Percentiles rank a stretch among this genome's conserved stretches.
These are phyloP conservation scores for Isoetes engelmannii DNA, from an alignment of 83 land plant species.

Conservation along the genomic window DNA sequence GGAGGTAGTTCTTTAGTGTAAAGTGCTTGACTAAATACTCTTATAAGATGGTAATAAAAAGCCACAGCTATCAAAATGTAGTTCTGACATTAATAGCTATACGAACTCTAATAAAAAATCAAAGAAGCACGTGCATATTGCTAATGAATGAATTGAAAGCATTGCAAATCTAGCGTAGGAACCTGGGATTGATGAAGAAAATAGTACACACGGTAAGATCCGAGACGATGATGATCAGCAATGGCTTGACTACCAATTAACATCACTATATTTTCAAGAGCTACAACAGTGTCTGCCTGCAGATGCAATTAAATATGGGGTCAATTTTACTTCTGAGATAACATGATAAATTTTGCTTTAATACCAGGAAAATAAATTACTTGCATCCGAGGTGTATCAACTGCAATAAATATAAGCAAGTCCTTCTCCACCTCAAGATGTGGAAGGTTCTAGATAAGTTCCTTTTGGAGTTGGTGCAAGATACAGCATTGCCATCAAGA, in stretches of 20 bases:
- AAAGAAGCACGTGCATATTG: not conserved
- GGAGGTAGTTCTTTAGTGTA: too few species aligned
- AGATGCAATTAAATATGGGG: conserved; percentile 11
- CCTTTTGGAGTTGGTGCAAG: conserved; percentile 21
- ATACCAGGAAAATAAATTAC: conserved; percentile 25
- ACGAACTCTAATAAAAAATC: not conserved
- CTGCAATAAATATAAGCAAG: conserved; percentile 61
- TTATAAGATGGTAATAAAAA: too few species aligned
- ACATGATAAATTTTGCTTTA: too few species aligned
- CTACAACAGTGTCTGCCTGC: conserved; percentile 64
- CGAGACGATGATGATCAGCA: conserved; percentile 81
- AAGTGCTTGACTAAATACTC: too few species aligned
- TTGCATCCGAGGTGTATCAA: conserved; percentile 83
- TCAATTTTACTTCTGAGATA: too few species aligned
- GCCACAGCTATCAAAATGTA: too few species aligned
- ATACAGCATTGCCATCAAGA: conserved; percentile 53
- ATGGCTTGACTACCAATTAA: conserved; percentile 83
- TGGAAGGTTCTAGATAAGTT: conserved; percentile 21
- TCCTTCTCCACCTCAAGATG: conserved; percentile 66
- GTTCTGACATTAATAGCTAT: too few species aligned
- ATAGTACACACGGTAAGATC: conserved; percentile 44
- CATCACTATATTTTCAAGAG: conserved; percentile 63
- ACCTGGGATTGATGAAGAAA: conserved; percentile 21
- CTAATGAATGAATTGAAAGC: not conserved
- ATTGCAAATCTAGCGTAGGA: conserved; percentile 51